Conservation (phyloP, 1,284 basidiomycete genomes). For the Schizophyllum amplum region DNA sequence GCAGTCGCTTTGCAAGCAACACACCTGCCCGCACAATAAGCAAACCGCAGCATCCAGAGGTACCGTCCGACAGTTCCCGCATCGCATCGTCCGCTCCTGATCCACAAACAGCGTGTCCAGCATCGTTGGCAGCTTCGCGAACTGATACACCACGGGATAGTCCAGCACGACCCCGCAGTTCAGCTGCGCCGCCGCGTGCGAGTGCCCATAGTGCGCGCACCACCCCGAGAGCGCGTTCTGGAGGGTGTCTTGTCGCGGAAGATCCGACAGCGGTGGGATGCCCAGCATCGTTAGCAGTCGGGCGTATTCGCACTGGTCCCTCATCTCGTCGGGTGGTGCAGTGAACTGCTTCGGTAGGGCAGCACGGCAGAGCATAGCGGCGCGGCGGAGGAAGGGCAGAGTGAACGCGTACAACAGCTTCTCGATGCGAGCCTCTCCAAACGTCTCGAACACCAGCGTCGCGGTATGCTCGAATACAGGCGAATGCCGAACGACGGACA, state of each 20-base stretch:
- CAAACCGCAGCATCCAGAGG: conserved; percentile 89
- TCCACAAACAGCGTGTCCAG: conserved; percentile 80
- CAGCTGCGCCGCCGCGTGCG: conserved; percentile 62
- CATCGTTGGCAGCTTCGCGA: conserved; percentile 74
- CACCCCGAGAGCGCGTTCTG: conserved; percentile 76
- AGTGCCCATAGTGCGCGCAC: conserved; percentile 76
- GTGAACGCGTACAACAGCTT: conserved; percentile 87
- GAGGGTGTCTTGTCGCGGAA: conserved; percentile 75
- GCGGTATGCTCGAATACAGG: conserved; percentile 75
- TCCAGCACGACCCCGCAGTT: conserved; percentile 75
- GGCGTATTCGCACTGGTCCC: conserved; percentile 60
- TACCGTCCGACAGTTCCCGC: conserved; percentile 71
- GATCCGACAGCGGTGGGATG: conserved; percentile 70
- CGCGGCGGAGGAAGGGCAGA: conserved; percentile 88
- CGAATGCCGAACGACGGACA: conserved; percentile 73
- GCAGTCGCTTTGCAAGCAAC: conserved; percentile 92
- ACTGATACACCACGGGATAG: conserved; percentile 79
- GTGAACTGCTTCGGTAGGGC: conserved; percentile 56
- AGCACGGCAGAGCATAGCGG: conserved; percentile 79
- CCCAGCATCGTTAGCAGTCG: conserved; percentile 70
- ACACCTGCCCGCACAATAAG: conserved; percentile 81
- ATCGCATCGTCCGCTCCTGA: conserved; percentile 63
- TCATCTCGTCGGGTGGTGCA: conserved; percentile 30
- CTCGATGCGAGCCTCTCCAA: conserved; percentile 76
- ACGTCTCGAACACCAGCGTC: conserved; percentile 65